phyloP scores from a whole-genome alignment of 1,139 yeast species.

The Saccharomyces hybrid region DNA sequence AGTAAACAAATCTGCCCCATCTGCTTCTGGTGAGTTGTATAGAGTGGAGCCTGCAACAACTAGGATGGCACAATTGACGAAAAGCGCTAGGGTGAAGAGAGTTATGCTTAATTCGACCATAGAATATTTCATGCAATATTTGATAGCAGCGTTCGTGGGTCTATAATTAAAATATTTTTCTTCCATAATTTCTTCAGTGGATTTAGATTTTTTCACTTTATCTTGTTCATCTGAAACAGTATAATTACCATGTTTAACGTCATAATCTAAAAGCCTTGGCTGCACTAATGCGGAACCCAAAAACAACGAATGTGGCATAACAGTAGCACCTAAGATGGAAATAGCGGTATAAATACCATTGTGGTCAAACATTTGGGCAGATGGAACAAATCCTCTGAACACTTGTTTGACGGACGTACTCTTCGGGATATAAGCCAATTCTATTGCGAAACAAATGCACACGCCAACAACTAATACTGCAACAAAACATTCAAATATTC shows the following conservation, averaged over 20 bases:
- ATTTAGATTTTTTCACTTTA: slow-evolving; percentile 11
- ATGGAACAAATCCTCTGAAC: slow-evolving; percentile 67
- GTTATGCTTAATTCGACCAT: slow-evolving; percentile 58
- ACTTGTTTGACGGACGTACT: slow-evolving; percentile 42
- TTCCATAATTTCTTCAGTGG: slow-evolving; percentile 17
- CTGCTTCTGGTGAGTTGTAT: slow-evolving; percentile 55
- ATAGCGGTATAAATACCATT: slow-evolving; percentile 67
- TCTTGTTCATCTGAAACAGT: slow-evolving; percentile 16
- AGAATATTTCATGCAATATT: slow-evolving; percentile 59
- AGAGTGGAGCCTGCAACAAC: slow-evolving; percentile 70
- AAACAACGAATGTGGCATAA: slow-evolving; percentile 73
- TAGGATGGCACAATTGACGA: slow-evolving; percentile 70
- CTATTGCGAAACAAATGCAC: slow-evolving; percentile 63
- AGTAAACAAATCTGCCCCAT: slow-evolving; percentile 66
- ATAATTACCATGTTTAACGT: slow-evolving; percentile 40
- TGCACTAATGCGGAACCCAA: slow-evolving; percentile 71
- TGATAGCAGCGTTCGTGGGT: slow-evolving; percentile 60
- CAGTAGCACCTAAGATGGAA: slow-evolving; percentile 74
- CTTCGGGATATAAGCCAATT: slow-evolving; percentile 49
- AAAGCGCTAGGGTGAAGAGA: slow-evolving; percentile 63
- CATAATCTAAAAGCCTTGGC: slow-evolving; percentile 60
- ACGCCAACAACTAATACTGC: slow-evolving; percentile 62
- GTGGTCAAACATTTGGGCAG: slow-evolving; percentile 51
- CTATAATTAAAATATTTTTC: slow-evolving; percentile 36
- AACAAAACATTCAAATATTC: slow-evolving; percentile 58